phyloP scores from a whole-genome alignment of 78 protist genomes.

The Acrasis kona region DNA sequence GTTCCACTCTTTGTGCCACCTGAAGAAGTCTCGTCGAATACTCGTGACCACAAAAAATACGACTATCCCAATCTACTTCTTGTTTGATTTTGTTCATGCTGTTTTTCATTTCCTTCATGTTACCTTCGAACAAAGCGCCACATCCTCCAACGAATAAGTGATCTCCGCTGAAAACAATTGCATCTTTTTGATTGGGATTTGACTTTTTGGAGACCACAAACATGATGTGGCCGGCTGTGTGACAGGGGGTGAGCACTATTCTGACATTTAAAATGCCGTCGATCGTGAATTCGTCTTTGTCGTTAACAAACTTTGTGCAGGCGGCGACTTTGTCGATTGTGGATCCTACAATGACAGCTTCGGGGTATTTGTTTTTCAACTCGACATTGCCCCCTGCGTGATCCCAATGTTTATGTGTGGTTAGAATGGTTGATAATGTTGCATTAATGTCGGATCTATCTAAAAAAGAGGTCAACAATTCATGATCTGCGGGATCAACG shows the following conservation, averaged over 20 bases:
- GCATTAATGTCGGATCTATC: constrained; percentile 11
- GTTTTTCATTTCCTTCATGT: constrained; percentile 41
- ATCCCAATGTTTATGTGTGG: constrained; percentile 73
- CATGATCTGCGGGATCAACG: constrained; percentile 3
- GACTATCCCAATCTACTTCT: constrained; percentile 39
- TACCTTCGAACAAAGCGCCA: constrained; percentile 66
- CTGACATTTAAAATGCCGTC: constrained; percentile 18
- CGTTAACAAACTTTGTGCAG: constrained; percentile 9
- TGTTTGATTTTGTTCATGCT: constrained; percentile 18
- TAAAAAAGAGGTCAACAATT: neutral
- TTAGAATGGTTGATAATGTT: constrained; percentile 17
- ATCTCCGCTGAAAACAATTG: constrained; percentile 63
- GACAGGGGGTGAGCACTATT: constrained; percentile 53
- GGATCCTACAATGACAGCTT: constrained; percentile 38
- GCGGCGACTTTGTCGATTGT: constrained; percentile 22
- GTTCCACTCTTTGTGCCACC: constrained; percentile 52
- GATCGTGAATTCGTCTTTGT: constrained; percentile 24
- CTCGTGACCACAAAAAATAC: constrained; percentile 68
- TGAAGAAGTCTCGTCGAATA: constrained; percentile 52
- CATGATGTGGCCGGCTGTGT: constrained; percentile 48
- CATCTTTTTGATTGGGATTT: neutral
- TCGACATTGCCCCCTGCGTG: constrained; percentile 63
- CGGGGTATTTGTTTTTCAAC: constrained; percentile 1
- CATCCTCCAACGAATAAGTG: constrained; percentile 73
- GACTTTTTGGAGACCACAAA: neutral